Percentiles rank a stretch among this genome's conserved stretches.
These are phyloP conservation scores for Podaxis sp. DNA, from an alignment of 768 basidiomycete species.

Conservation along the genomic window DNA sequence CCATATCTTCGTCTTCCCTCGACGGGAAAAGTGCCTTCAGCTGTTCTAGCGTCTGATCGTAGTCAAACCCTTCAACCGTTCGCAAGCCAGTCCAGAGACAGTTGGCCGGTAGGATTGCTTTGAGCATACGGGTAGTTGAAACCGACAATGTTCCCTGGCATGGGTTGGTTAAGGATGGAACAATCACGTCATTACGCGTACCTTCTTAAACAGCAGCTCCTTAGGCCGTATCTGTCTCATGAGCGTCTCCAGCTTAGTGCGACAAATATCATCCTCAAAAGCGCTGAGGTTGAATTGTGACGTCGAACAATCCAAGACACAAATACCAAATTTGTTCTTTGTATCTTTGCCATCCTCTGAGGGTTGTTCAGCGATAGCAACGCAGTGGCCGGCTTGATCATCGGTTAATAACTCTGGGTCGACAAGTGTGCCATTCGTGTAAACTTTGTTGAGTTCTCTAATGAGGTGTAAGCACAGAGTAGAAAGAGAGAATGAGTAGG, in stretches of 20 bases:
- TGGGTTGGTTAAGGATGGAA: not conserved
- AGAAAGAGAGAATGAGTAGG: not conserved
- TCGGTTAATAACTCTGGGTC: conserved; percentile 85
- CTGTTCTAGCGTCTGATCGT: conserved; percentile 64
- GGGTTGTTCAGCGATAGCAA: conserved; percentile 74
- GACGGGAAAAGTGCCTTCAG: conserved; percentile 61
- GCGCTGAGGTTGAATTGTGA: conserved; percentile 89
- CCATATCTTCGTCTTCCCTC: conserved; percentile 35
- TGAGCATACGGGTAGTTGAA: conserved; percentile 76
- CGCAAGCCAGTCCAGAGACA: conserved; percentile 91
- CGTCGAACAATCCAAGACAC: conserved; percentile 90
- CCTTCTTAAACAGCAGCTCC: conserved; percentile 89
- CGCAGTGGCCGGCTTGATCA: conserved; percentile 93
- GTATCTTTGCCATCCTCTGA: conserved; percentile 35
- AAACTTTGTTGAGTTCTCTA: conserved; percentile 91
- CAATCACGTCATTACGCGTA: conserved; percentile 19
- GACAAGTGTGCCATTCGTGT: conserved; percentile 94
- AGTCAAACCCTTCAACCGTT: conserved; percentile 76
- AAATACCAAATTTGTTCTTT: conserved; percentile 74
- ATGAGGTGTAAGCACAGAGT: not conserved
- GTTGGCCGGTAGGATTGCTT: conserved; percentile 69
- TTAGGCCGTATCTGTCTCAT: conserved; percentile 89
- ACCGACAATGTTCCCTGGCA: conserved; percentile 84
- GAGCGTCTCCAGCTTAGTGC: conserved; percentile 90
- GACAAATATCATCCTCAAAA: conserved; percentile 89